Base-by-base conservation (phyloP, 2,329 filamentous ascomycete species). In the Diplocarpon rosae region DNA sequence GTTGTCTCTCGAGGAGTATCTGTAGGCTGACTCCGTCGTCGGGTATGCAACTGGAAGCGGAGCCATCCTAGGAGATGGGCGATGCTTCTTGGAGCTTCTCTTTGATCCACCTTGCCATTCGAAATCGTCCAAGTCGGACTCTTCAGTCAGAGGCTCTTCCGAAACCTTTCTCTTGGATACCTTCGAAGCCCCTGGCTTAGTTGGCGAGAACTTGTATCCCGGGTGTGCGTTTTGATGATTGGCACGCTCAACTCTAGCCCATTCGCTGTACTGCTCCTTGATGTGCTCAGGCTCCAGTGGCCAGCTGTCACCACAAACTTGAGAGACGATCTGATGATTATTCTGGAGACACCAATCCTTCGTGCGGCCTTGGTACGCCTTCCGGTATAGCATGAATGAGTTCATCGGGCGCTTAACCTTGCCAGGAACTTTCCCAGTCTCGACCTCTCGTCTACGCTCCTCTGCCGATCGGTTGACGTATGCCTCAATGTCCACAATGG, bases 321-420 rank as follows among this genome's bases (percentile, higher is more conserved):
- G 78, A 1, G 90, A 96, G 20, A 96, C 84, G 30, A 92, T 70
- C 63, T 98, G 90, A 63, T 98, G 90, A 65, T 96, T 95, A 63
- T 92, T 90, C 57, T 92, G 80, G 12, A 77, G 69, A 56, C 84
- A 85, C 71, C 80, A 85, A 41, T 76, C 71, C 64, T 95, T 95
- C 47, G 85, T 86, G 28, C 88, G 74, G 50, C 92, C 85, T 48
- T 93, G 85, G 60, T 86, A 95, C 6, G 87, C 86, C 53, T 92
- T 95, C 34, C 92, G 83, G 63, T 98, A 98, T 40, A 98, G 71
- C 83, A 98, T 95, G 68, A 96, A 98, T 1, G 86, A 90, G 63
- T 98, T 98, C 83, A 95, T 94, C 2, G 92, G 89, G 27, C 92
- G 75, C 57, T 90, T 87, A 54, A 96, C 75, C 61, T 89, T 88